Conservation (phyloP, 2,329 filamentous ascomycete genomes). For the Cordyceps cateniannulata region DNA sequence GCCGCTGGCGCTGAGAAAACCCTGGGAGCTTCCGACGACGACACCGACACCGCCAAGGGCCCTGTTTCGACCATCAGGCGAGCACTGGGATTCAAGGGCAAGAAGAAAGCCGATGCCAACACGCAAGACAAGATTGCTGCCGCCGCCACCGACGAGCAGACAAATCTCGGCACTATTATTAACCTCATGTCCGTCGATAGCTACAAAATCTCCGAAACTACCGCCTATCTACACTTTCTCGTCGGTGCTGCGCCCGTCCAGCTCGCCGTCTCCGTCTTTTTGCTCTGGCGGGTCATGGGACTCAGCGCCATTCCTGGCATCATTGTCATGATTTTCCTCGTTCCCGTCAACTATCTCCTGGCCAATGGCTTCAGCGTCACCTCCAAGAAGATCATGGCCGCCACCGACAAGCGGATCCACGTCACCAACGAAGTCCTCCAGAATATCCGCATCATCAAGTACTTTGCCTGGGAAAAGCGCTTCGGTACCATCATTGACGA, state of each 20-base stretch:
- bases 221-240: slow-evolving; percentile 93
- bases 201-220: slow-evolving; percentile 95
- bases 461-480: slow-evolving; percentile 95
- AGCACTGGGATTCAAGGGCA: slow-evolving; percentile 50
- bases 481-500: slow-evolving; percentile 84
- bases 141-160: slow-evolving; percentile 57
- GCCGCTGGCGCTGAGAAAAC: slow-evolving; percentile 69
- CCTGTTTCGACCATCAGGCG: slow-evolving; percentile 46
- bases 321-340: slow-evolving; percentile 77
- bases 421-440: slow-evolving; percentile 94
- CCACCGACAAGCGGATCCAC: slow-evolving; percentile 92
- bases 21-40: slow-evolving; percentile 47
- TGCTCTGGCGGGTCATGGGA: slow-evolving; percentile 87
- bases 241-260: slow-evolving; percentile 87
- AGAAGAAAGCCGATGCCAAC: slow-evolving; percentile 32
- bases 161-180: slow-evolving; percentile 95
- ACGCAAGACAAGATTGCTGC: slow-evolving; percentile 30
- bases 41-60: slow-evolving; percentile 28
- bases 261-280: slow-evolving; percentile 68
- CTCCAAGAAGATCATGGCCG: slow-evolving; percentile 85
- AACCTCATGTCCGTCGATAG: slow-evolving; percentile 99
- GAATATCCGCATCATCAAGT: slow-evolving; percentile 98
- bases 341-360: slow-evolving; percentile 86
- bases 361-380: slow-evolving; percentile 78
- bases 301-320: slow-evolving; percentile 92